Base-by-base conservation (phyloP, 352 stramenopile species). In the Phytophthora pisi region DNA sequence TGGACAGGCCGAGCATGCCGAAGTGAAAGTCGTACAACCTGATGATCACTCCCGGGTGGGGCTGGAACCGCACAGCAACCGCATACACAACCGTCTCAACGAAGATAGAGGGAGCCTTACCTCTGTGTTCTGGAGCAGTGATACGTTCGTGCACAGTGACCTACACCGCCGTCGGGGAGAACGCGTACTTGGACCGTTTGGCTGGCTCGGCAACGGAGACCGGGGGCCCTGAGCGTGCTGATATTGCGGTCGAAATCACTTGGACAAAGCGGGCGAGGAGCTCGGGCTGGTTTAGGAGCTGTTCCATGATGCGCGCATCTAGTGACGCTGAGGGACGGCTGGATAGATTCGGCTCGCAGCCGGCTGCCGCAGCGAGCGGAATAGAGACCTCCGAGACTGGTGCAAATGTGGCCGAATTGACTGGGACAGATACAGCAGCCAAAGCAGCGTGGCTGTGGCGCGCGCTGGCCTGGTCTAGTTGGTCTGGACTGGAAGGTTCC, bases 1-100 rank as follows among this genome's bases (percentile, higher is more conserved):
- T 62, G 3, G 57, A 66, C 2, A 72, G 24, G 2, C 57, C 42
- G 13, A 61, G 36, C 11, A 57, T 54, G 16, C 57, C 57, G 31
- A 64, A 66, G 31, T 59, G 57, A 26, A 71, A 59, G n/a, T 71
- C 64, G 51, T 59, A 71, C 28, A 57, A 2, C n/a, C 62, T 36
- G 8, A 57, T 61, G 36, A 70, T 51, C n/a, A 70, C 46, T 5
- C 36, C 55, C 13, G 49, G 62, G 42, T 61, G 30, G 30, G 40
- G 46, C 18, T 61, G 30, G 20, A 61, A 61, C 26, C 47, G 50
- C 50, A 57, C 36, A 18, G 60, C 24, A 11, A 54, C 16, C 1
- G 46, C 42, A 57, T 56, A 34, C 4, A 61, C 8, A n/a, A 53
- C 40, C 0, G 28, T 54, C 28, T 67, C 60, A 55, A 57, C 30